These are phyloP conservation scores for Barnettozyma wickerhamii DNA, from an alignment of 805 yeast genomes.

Conservation along the genomic window DNA sequence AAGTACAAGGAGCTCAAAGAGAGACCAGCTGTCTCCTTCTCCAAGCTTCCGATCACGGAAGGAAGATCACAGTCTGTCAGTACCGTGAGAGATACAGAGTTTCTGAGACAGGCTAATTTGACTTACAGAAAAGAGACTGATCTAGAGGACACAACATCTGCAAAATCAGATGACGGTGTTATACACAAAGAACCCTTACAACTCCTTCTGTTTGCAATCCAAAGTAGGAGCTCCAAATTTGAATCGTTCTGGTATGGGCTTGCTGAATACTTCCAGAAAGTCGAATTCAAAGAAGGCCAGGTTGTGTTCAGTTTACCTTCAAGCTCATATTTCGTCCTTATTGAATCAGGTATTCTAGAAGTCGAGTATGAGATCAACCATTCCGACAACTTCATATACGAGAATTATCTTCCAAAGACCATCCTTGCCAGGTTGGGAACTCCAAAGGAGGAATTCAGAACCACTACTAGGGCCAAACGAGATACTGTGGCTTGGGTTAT, in stretches of 20 bases:
- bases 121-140: constrained; percentile 26
- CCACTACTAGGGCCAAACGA: background rate
- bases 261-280: background rate
- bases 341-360: constrained; percentile 51
- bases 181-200: constrained; percentile 34
- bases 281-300: background rate
- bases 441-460: background rate
- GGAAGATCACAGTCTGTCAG: constrained; percentile 15
- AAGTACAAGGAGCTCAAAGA: constrained; percentile 31
- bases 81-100: constrained; percentile 37
- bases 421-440: constrained; percentile 40
- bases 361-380: constrained; percentile 44
- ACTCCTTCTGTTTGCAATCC: constrained; percentile 39
- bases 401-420: constrained; percentile 48
- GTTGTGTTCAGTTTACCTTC: constrained; percentile 29
- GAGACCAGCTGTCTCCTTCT: background rate
- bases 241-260: constrained; percentile 55
- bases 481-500: background rate
- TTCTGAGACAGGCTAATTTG: constrained; percentile 34
- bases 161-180: constrained; percentile 18
- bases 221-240: constrained; percentile 35
- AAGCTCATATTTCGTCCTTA: constrained; percentile 42
- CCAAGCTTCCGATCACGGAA: background rate
- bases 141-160: constrained; percentile 12
- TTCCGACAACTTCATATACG: constrained; percentile 29